phyloP scores from a whole-genome alignment of 352 stramenopile species.

The Pythium periplocum region DNA sequence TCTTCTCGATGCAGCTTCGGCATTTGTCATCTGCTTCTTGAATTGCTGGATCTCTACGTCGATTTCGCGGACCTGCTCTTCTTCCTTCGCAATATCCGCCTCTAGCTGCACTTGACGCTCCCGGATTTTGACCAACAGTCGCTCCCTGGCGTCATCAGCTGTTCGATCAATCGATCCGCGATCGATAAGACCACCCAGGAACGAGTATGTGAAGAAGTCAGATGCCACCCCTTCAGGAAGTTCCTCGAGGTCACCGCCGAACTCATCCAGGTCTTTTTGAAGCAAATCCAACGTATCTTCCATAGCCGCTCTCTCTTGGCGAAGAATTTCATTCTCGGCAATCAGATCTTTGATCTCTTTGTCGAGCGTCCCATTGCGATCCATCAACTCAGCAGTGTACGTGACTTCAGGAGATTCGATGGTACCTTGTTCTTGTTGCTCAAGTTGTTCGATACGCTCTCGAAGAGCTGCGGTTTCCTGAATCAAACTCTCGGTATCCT shows the following conservation, averaged over 20 bases:
- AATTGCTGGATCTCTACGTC: conserved; percentile 69
- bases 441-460: conserved; percentile 57
- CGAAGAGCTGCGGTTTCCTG: conserved; percentile 48
- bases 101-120: conserved; percentile 43
- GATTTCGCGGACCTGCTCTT: conserved; percentile 39
- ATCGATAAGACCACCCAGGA: conserved; percentile 55
- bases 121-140: conserved; percentile 54
- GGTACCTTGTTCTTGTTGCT: conserved; percentile 41
- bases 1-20: conserved; percentile 52
- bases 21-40: conserved; percentile 57
- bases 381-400: conserved; percentile 46
- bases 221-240: conserved; percentile 35
- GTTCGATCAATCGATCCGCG: conserved; percentile 58
- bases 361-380: conserved; percentile 47
- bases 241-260: conserved; percentile 49
- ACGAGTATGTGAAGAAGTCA: conserved; percentile 66
- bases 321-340: conserved; percentile 63
- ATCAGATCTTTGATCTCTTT: conserved; percentile 73
- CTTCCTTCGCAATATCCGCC: conserved; percentile 57
- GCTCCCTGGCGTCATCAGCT: conserved; percentile 50
- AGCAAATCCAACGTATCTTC: conserved; percentile 52
- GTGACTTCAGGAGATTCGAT: conserved; percentile 63
- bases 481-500: conserved; percentile 51
- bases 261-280: conserved; percentile 62
- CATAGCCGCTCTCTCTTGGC: conserved; percentile 35